These are phyloP conservation scores for Zalaria obscura DNA, from an alignment of 2,329 filamentous ascomycete genomes.

Conservation along the genomic window DNA sequence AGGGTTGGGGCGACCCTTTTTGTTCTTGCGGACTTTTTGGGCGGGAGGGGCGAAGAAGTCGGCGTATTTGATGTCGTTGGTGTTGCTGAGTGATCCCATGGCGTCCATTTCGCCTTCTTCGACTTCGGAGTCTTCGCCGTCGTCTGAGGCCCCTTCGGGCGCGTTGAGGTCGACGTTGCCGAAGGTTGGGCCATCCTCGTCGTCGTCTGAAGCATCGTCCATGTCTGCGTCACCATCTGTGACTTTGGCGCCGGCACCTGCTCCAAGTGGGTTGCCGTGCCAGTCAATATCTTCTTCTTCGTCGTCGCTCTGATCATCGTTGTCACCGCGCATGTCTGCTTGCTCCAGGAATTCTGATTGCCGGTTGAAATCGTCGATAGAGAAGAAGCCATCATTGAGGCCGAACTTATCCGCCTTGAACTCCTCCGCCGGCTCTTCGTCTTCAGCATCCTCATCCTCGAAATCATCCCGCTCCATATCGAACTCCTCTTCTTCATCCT, in stretches of 20 bases:
- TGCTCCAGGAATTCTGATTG: conserved; percentile 82
- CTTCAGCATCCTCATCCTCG: conserved; percentile 32
- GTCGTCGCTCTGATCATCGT: conserved; percentile 38
- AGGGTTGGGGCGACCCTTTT: conserved; percentile 41
- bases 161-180: conserved; percentile 63
- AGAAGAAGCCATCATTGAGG: conserved; percentile 96
- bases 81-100: conserved; percentile 49
- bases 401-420: conserved; percentile 64
- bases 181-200: conserved; percentile 73
- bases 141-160: conserved; percentile 55
- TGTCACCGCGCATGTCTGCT: conserved; percentile 65
- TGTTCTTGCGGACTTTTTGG: conserved; percentile 48
- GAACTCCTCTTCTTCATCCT: conserved; percentile 16
- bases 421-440: conserved; percentile 37
- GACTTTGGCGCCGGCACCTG: conserved; percentile 18
- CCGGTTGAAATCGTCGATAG: conserved; percentile 92
- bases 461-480: conserved; percentile 15
- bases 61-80: conserved; percentile 78
- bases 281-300: conserved; percentile 85
- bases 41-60: conserved; percentile 87
- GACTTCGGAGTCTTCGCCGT: conserved; percentile 40
- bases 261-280: conserved; percentile 58
- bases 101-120: conserved; percentile 41
- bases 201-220: conserved; percentile 45
- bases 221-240: conserved; percentile 18